phyloP scores from a whole-genome alignment of 805 yeast species.

The Metschnikowia orientalis region DNA sequence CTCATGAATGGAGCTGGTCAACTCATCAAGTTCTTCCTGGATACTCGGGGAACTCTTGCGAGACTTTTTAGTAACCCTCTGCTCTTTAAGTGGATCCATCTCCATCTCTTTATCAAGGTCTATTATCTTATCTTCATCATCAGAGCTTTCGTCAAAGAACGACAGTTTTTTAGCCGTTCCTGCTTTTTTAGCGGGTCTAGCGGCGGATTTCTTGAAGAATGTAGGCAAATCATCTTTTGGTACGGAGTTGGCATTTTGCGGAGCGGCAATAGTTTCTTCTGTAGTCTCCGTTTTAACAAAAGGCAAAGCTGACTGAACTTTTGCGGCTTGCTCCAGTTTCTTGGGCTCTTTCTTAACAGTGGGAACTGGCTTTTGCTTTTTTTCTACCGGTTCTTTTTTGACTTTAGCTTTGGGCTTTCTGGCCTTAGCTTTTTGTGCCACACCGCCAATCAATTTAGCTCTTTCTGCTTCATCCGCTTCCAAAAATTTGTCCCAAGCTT shows the following conservation, averaged over 20 bases:
- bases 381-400: slow-evolving; percentile 13
- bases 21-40: slow-evolving; percentile 17
- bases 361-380: slow-evolving; percentile 7
- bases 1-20: slow-evolving; percentile 8
- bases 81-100: background rate
- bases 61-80: slow-evolving; percentile 3
- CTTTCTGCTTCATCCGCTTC: slow-evolving; percentile 60
- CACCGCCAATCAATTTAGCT: slow-evolving; percentile 42
- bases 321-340: slow-evolving; percentile 1
- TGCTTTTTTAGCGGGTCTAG: slow-evolving; percentile 1
- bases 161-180: slow-evolving; percentile 8
- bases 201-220: slow-evolving; percentile 12
- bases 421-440: slow-evolving; percentile 35
- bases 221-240: slow-evolving; percentile 15
- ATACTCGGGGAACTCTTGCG: slow-evolving; percentile 7
- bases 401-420: slow-evolving; percentile 25
- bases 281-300: slow-evolving; percentile 5
- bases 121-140: slow-evolving; percentile 13
- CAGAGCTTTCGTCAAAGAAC: slow-evolving; percentile 14
- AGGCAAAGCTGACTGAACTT: slow-evolving; percentile 11
- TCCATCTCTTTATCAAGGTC: slow-evolving; percentile 7
- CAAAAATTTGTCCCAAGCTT: slow-evolving; percentile 64
- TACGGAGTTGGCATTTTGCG: background rate
- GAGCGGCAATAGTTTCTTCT: no score
- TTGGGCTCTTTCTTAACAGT: background rate